Conservation (phyloP, 305 asterid genomes). For the Ajuga reptans region DNA sequence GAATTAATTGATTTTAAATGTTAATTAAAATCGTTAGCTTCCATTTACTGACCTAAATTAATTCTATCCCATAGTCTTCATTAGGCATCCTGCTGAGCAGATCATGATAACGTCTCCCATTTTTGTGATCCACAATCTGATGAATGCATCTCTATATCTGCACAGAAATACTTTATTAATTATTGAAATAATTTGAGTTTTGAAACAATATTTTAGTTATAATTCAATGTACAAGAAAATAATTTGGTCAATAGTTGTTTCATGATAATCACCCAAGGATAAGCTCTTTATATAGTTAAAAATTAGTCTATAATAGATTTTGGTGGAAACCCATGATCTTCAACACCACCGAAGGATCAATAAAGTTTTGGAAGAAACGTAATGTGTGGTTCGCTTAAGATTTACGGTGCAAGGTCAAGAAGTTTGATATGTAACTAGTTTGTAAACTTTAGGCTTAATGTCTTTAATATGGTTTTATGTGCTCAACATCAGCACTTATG, state of each 20-base stretch:
- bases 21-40: neutral
- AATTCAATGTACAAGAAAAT: neutral
- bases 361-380: conserved; percentile 2
- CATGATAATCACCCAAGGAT: neutral
- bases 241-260: neutral
- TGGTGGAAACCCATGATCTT: conserved; percentile 4
- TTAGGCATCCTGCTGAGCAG: neutral
- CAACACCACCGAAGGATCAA: neutral
- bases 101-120: neutral
- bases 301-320: neutral
- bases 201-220: neutral
- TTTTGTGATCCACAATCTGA: neutral
- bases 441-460: neutral
- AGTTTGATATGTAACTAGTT: conserved; percentile 2
- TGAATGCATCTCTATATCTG: neutral
- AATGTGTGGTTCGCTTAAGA: neutral
- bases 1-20: neutral
- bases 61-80: neutral
- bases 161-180: neutral
- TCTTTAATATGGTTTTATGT: conserved; percentile 11
- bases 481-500: conserved; percentile 2
- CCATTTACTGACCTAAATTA: neutral
- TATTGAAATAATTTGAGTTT: neutral
- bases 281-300: neutral
- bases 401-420: conserved; percentile 10